Percentiles rank a stretch among this genome's conserved stretches.
These are phyloP conservation scores for Verticillium tricorpus DNA, from an alignment of 2,329 filamentous ascomycete genomes.

Conservation along the genomic window DNA sequence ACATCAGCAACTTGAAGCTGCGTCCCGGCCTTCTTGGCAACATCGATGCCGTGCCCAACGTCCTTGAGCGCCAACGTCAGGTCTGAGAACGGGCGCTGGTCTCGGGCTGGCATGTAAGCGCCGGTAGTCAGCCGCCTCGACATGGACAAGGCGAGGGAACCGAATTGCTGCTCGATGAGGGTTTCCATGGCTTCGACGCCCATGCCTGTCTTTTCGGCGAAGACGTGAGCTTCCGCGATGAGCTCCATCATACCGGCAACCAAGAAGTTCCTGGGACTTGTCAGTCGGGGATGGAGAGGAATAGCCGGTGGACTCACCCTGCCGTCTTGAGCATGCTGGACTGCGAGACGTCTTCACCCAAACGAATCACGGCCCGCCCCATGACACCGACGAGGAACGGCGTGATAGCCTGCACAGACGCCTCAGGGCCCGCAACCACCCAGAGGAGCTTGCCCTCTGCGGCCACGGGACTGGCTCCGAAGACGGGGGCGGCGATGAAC, in stretches of 20 bases:
- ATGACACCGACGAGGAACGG: constrained; percentile 37
- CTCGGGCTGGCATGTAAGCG: constrained; percentile 29
- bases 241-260: constrained; percentile 45
- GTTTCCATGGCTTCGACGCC: constrained; percentile 33
- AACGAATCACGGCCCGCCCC: constrained; percentile 34
- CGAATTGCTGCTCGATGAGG: constrained; percentile 36
- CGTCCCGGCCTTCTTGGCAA: constrained; percentile 33
- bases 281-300: neutral
- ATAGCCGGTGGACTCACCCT: constrained; percentile 22
- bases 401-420: constrained; percentile 26
- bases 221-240: constrained; percentile 42
- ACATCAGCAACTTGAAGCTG: constrained; percentile 36
- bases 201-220: constrained; percentile 40
- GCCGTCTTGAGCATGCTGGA: constrained; percentile 44
- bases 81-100: constrained; percentile 39
- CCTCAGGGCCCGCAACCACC: constrained; percentile 34
- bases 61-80: constrained; percentile 48
- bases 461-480: constrained; percentile 46
- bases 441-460: constrained; percentile 40
- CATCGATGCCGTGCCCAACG: constrained; percentile 41
- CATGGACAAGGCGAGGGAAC: constrained; percentile 29
- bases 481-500: constrained; percentile 43
- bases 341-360: constrained; percentile 36
- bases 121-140: constrained; percentile 32
- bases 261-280: constrained; percentile 36